Evolutionary conservation across 2,329 filamentous ascomycete genomes (phyloP).

Genomic region (Cladorrhinum sp.): DNA sequence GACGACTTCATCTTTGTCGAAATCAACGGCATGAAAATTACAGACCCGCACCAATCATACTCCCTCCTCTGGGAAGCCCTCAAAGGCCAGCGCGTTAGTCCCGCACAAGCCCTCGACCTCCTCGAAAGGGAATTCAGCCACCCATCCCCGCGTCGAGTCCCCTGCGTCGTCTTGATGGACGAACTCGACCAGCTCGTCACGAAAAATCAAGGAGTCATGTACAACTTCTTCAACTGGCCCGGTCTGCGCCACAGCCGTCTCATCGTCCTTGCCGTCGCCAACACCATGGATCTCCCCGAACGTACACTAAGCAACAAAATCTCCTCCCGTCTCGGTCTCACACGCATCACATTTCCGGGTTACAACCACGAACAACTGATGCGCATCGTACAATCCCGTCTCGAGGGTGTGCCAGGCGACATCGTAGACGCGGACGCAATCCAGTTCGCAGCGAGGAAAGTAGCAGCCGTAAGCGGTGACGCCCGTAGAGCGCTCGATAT

Average conservation of each 20-base stretch:
- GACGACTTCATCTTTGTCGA: conserved; percentile 99
- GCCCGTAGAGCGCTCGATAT: conserved; percentile 91
- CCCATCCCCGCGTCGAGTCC: conserved; percentile 84
- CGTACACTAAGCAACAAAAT: conserved; percentile 98
- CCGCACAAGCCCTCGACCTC: conserved; percentile 85
- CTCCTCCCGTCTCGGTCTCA: conserved; percentile 83
- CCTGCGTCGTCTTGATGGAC: conserved; percentile 97
- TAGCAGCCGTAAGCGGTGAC: conserved; percentile 93
- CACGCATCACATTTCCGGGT: conserved; percentile 92
- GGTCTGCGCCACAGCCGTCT: conserved; percentile 84
- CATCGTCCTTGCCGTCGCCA: conserved; percentile 95
- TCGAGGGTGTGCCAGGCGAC: conserved; percentile 81
- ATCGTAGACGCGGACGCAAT: conserved; percentile 92
- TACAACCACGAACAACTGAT: conserved; percentile 97
- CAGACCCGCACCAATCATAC: conserved; percentile 95
- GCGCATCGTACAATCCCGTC: conserved; percentile 92
- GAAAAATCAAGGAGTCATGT: conserved; percentile 99
- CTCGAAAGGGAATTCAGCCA: conserved; percentile 90
- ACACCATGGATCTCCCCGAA: conserved; percentile 98
- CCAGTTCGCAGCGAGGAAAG: conserved; percentile 94
- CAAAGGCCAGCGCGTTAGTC: conserved; percentile 87
- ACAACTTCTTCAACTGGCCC: conserved; percentile 99
- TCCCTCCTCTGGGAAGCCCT: conserved; percentile 93
- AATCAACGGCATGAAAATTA: conserved; percentile 99
- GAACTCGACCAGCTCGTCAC: conserved; percentile 97